Percentiles rank a stretch among this genome's conserved stretches.
Evolutionary conservation across 164 flowering plant genomes (phyloP).

Genomic region (Nymphaea thermarum): DNA sequence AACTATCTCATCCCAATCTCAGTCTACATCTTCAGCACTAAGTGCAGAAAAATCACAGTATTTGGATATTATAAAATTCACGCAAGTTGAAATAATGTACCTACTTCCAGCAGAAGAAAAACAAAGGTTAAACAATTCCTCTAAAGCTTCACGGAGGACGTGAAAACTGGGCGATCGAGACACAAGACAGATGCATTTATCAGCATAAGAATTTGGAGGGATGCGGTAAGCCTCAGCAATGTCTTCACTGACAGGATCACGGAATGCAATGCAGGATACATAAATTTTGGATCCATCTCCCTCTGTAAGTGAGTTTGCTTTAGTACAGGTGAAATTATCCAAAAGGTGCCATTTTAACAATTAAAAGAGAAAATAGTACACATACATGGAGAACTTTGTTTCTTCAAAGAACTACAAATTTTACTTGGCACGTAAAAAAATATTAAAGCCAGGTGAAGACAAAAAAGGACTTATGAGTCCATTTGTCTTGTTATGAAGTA

Average conservation of each 20-base stretch:
- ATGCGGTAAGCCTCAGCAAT: slow-evolving; percentile 86
- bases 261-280: slow-evolving; percentile 94
- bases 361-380: too few species aligned
- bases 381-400: too few species aligned
- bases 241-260: slow-evolving; percentile 93
- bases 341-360: too few species aligned
- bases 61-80: neutral
- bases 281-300: slow-evolving; percentile 98
- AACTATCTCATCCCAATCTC: too few species aligned
- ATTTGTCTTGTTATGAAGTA: too few species aligned
- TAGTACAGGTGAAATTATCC: too few species aligned
- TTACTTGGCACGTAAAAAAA: too few species aligned
- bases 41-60: neutral
- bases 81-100: slow-evolving; percentile 18
- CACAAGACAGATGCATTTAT: slow-evolving; percentile 93
- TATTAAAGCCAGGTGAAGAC: too few species aligned
- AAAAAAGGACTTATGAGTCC: too few species aligned
- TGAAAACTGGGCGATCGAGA: slow-evolving; percentile 80
- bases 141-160: slow-evolving; percentile 65
- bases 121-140: slow-evolving; percentile 77
- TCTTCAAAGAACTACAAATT: too few species aligned
- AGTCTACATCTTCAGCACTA: too few species aligned
- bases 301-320: slow-evolving; percentile 39
- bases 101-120: slow-evolving; percentile 82
- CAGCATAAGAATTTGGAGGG: slow-evolving; percentile 85